Evolutionary conservation across 192 early-diverging fungal species (phyloP).

Genomic region (Coemansia sp.): DNA sequence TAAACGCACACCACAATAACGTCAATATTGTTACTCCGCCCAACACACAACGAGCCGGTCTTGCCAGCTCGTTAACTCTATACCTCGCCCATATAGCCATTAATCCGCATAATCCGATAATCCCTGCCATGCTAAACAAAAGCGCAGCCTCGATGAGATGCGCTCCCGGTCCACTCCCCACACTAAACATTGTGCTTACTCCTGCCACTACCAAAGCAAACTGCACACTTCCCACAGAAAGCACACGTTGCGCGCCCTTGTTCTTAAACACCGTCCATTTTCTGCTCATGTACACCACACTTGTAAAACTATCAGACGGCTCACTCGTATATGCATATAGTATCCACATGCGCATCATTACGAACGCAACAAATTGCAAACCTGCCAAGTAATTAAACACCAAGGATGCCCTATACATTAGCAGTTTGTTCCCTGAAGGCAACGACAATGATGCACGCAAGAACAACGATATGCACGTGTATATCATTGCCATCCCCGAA

Average conservation of each 20-base stretch:
- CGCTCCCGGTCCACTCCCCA: background rate
- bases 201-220: background rate
- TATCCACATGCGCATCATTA: background rate
- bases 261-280: no score
- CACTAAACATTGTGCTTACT: background rate
- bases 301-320: no score
- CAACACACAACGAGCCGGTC: background rate
- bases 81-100: background rate
- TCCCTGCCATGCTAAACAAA: background rate
- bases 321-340: background rate
- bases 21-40: background rate
- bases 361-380: background rate
- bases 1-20: slow-evolving; percentile 24
- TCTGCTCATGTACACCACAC: no score
- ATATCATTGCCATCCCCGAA: background rate
- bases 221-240: background rate
- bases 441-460: slow-evolving; percentile 17
- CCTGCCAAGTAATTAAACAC: slow-evolving; percentile 22
- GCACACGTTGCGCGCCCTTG: no score
- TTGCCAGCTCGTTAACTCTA: background rate
- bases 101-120: background rate
- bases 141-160: slow-evolving; percentile 5
- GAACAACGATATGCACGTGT: slow-evolving; percentile 15
- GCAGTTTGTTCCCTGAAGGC: background rate
- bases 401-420: slow-evolving; percentile 8